These are phyloP conservation scores for Polyrhizophydium stewartii DNA, from an alignment of 371 early-diverging fungal genomes.

Conservation along the genomic window DNA sequence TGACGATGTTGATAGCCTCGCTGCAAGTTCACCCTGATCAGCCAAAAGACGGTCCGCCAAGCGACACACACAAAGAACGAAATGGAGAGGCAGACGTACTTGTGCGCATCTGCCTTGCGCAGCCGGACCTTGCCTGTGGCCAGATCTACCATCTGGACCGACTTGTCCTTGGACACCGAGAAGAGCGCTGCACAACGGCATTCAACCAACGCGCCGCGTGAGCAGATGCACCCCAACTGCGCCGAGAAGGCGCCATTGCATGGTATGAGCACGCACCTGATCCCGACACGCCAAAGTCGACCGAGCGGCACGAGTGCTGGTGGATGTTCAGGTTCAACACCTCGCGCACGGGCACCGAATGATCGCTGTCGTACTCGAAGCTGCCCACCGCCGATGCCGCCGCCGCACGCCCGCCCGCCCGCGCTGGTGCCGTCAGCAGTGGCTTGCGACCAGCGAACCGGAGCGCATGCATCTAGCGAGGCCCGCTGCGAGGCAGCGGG, in stretches of 20 bases:
- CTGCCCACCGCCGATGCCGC: neutral
- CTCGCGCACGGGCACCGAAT: conserved; percentile 14
- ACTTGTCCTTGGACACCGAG: conserved; percentile 75
- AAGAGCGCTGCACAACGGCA: conserved; percentile 46
- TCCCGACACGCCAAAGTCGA: conserved; percentile 73
- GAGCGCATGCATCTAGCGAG: no score
- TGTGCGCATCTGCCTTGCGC: conserved; percentile 68
- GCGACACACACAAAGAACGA: no score
- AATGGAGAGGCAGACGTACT: conserved; percentile 39
- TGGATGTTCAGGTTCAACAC: conserved; percentile 61
- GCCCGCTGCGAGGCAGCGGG: no score
- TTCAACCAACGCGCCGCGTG: no score
- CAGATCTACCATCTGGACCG: conserved; percentile 68
- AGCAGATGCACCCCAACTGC: no score
- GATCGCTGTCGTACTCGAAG: neutral
- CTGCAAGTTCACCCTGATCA: conserved; percentile 26
- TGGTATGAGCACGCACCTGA: conserved; percentile 32
- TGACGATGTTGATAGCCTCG: conserved; percentile 68
- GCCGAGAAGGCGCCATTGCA: no score
- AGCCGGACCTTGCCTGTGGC: conserved; percentile 57
- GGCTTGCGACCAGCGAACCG: no score
- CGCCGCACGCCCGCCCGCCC: no score
- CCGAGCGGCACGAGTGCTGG: conserved; percentile 78
- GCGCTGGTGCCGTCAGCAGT: no score
- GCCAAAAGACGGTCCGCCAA: neutral